Evolutionary conservation across 2,329 filamentous ascomycete genomes (phyloP).

Genomic region (Akanthomyces lecanii): DNA sequence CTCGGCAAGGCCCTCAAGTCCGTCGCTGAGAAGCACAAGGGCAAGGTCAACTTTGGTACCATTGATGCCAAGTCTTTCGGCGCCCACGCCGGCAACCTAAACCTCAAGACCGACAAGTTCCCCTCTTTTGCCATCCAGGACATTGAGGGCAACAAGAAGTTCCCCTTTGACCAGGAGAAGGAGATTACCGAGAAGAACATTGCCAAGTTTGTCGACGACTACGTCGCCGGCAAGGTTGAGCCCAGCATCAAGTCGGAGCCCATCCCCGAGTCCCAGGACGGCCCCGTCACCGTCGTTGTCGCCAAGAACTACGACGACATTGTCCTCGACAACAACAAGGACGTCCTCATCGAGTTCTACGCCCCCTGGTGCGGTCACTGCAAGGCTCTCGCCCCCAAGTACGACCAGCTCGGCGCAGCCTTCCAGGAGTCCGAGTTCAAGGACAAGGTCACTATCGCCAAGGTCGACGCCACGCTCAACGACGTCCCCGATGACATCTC

Average conservation of each 20-base stretch:
- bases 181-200: slow-evolving; percentile 70
- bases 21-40: slow-evolving; percentile 86
- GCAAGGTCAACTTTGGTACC: slow-evolving; percentile 94
- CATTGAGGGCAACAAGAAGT: slow-evolving; percentile 93
- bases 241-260: slow-evolving; percentile 98
- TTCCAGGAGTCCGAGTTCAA: slow-evolving; percentile 77
- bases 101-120: slow-evolving; percentile 93
- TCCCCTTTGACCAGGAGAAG: slow-evolving; percentile 82
- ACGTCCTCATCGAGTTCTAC: slow-evolving; percentile 97
- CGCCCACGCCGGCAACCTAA: slow-evolving; percentile 92
- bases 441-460: slow-evolving; percentile 85
- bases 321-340: slow-evolving; percentile 90
- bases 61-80: slow-evolving; percentile 94
- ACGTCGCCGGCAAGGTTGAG: slow-evolving; percentile 80
- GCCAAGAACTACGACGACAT: slow-evolving; percentile 91
- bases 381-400: slow-evolving; percentile 95
- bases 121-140: slow-evolving; percentile 98
- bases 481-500: slow-evolving; percentile 95
- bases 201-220: slow-evolving; percentile 79
- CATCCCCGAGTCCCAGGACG: slow-evolving; percentile 89
- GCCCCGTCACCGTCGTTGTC: slow-evolving; percentile 80
- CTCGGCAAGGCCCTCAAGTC: slow-evolving; percentile 76
- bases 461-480: slow-evolving; percentile 94
- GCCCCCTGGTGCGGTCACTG: slow-evolving; percentile 99
- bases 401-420: slow-evolving; percentile 80